A percentile compares a stretch with the other conserved stretches of the same genome.
Evolutionary conservation across 1,284 basidiomycete species (phyloP).

Genomic region (Boletus sp.): DNA sequence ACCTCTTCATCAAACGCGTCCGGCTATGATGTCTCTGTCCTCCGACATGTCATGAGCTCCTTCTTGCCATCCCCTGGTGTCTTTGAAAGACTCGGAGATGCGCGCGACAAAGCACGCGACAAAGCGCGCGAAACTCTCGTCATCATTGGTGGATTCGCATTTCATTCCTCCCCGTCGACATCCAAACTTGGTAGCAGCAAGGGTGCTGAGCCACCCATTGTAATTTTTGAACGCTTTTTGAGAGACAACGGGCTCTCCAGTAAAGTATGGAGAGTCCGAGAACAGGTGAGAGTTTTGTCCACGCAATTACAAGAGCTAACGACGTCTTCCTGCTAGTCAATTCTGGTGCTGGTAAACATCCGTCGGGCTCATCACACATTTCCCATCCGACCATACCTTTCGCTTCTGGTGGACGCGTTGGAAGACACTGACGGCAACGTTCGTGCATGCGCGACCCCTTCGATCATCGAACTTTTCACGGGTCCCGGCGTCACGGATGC

Average conservation of each 20-base stretch:
- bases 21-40: constrained; percentile 49
- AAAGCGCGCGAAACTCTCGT: constrained; percentile 76
- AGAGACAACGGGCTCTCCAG: constrained; percentile 72
- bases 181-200: constrained; percentile 62
- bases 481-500: constrained; percentile 78
- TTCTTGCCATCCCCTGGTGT: constrained; percentile 74
- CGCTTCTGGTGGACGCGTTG: constrained; percentile 77
- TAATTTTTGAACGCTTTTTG: constrained; percentile 74
- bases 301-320: neutral
- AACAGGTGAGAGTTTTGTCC: constrained; percentile 59
- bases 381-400: constrained; percentile 81
- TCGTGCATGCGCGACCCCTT: constrained; percentile 78
- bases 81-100: constrained; percentile 82
- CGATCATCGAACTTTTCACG: constrained; percentile 83
- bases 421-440: constrained; percentile 92
- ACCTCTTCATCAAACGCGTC: constrained; percentile 43
- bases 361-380: constrained; percentile 68
- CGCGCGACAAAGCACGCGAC: constrained; percentile 65
- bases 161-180: constrained; percentile 49
- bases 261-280: constrained; percentile 79
- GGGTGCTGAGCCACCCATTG: constrained; percentile 71
- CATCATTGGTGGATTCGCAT: constrained; percentile 68
- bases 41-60: constrained; percentile 64
- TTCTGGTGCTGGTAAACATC: constrained; percentile 66
- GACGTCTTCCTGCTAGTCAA: constrained; percentile 43